These are phyloP conservation scores for Rhododendron simsii DNA, from an alignment of 148 eudicot genomes.

Conservation along the genomic window DNA sequence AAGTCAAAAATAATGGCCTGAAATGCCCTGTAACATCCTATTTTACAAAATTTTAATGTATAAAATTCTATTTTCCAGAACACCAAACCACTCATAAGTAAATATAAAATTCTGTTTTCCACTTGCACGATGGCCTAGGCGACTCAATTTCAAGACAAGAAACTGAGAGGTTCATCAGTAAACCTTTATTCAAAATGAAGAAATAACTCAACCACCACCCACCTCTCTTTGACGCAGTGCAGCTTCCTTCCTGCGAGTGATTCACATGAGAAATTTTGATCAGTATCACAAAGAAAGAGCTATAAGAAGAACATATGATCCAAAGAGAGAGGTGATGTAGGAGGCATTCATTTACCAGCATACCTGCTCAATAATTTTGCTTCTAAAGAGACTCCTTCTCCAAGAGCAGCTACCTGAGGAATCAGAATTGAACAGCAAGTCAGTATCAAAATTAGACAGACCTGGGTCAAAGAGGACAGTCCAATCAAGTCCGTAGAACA, in stretches of 20 bases:
- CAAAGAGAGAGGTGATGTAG: slow-evolving; percentile 12
- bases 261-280: slow-evolving; percentile 15
- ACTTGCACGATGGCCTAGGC: background rate
- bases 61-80: background rate
- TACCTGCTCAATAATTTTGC: slow-evolving; percentile 94
- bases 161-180: background rate
- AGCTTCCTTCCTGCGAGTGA: slow-evolving; percentile 84
- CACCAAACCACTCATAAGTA: background rate
- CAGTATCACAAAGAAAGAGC: background rate
- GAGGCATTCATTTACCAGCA: slow-evolving; percentile 1
- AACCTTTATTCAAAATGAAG: background rate
- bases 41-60: no score
- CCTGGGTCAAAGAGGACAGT: background rate
- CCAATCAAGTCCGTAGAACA: no score
- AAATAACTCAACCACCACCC: slow-evolving; percentile 16
- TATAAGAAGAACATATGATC: slow-evolving; percentile 3
- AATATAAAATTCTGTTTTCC: background rate
- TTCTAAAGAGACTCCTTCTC: slow-evolving; percentile 95
- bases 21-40: background rate
- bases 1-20: background rate
- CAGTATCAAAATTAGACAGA: background rate
- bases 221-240: slow-evolving; percentile 97
- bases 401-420: slow-evolving; percentile 86
- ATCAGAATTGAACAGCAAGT: slow-evolving; percentile 12
- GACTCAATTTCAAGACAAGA: background rate